Evolutionary conservation across 2,329 filamentous ascomycete species (phyloP), one percentile per base, ranked within the genome.

Genomic region (Venturia oleaginea): DNA sequence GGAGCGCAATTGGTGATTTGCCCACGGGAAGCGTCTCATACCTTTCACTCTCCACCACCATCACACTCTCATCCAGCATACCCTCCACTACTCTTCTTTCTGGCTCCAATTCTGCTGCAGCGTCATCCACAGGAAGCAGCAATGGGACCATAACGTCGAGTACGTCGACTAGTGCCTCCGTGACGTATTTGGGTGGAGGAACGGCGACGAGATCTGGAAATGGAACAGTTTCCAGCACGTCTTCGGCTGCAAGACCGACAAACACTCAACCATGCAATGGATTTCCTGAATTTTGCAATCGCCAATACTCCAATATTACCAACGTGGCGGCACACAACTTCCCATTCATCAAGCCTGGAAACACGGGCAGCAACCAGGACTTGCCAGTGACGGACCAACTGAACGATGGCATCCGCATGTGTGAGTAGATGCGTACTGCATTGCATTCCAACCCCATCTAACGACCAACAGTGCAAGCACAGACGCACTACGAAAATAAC

Each of bases 401-500:
- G 19, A 74, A 76, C 63, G 75, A 77, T 66, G 75, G 75, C 1
- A 71, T 77, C 40, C 74, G 75, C 34, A 74, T 77, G 71, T 68
- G 73, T 75, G 69, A 42, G 68, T 66, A 6, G 55, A 17, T 5
- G 34, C 37, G 10, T n/a, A 19, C 15, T 89, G 43, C 84, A 82
- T 64, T 83, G 83, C 80, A 70, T 79, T 81, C 76, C 69, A 79
- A 73, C 13, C 57, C 17, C 34, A 46, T n/a, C 22, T 37, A 13
- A 43, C 15, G 22, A 34, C 0, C 7, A 59, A 48, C 66, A 84
- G 82, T 87, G 38, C 82, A 86, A 75, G 85, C 85, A 67, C 81
- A 86, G 72, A 80, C 80, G 0, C 85, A 86, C 66, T 76, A 75
- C 42, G 72, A 78, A 34, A 85, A 87, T 68, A 76, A 76, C 27